phyloP scores from a whole-genome alignment of 2,329 filamentous ascomycete genomes.

The Penicillium sp. region DNA sequence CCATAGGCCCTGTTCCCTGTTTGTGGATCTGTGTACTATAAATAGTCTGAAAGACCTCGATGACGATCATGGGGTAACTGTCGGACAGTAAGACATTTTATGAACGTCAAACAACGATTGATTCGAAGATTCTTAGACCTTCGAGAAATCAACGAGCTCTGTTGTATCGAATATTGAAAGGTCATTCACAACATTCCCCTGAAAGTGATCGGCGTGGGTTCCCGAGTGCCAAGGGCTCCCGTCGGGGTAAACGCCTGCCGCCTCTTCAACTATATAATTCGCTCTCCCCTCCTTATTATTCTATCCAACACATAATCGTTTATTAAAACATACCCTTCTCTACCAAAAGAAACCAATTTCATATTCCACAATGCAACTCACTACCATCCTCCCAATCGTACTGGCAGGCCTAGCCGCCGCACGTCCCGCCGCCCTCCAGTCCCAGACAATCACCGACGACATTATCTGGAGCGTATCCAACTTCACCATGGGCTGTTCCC shows the following conservation, averaged over 20 bases:
- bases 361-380: constrained; percentile 28
- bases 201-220: constrained; percentile 2
- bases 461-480: constrained; percentile 32
- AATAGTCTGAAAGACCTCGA: constrained; percentile 10
- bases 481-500: constrained; percentile 32
- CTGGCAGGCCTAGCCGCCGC: constrained; percentile 24
- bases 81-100: constrained; percentile 3
- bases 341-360: not conserved
- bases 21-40: constrained; percentile 4
- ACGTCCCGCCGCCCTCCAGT: constrained; percentile 12
- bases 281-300: not conserved
- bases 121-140: not conserved
- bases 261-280: constrained; percentile 8
- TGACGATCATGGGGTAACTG: not conserved
- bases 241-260: not conserved
- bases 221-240: not conserved
- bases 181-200: constrained; percentile 3
- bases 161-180: not conserved
- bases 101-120: not conserved
- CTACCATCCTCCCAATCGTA: constrained; percentile 21
- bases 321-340: not conserved
- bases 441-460: constrained; percentile 8
- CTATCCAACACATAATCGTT: not conserved
- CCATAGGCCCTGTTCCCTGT: not conserved
- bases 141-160: not conserved